Percentiles rank a stretch among this genome's conserved stretches.
Evolutionary conservation across 2,329 filamentous ascomycete genomes (phyloP).

Genomic region (Colletotrichum neosansevieriae): DNA sequence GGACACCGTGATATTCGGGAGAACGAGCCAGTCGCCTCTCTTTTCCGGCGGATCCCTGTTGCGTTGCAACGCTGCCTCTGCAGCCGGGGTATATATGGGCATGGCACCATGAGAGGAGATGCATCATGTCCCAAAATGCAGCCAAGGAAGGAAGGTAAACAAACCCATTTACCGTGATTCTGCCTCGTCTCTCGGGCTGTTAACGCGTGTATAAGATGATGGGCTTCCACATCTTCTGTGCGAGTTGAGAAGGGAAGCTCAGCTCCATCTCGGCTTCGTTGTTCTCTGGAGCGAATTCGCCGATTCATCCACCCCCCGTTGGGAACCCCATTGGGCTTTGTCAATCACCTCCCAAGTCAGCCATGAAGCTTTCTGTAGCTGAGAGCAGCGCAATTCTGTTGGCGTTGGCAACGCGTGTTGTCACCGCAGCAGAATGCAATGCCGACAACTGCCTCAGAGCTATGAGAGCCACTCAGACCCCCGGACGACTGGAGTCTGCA

Average conservation of each 20-base stretch:
- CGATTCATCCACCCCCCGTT: neutral
- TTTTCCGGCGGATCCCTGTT: neutral
- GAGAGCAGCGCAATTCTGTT: slow-evolving; percentile 9
- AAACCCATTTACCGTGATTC: neutral
- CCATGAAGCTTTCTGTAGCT: slow-evolving; percentile 10
- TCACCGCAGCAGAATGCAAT: slow-evolving; percentile 41
- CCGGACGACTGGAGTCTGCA: slow-evolving; percentile 47
- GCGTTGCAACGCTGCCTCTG: slow-evolving; percentile 9
- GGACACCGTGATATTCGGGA: neutral
- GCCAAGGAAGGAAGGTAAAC: slow-evolving; percentile 25
- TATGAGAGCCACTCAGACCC: slow-evolving; percentile 48
- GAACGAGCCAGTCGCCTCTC: neutral
- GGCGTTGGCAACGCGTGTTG: neutral
- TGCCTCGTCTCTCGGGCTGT: neutral
- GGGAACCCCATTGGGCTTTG: too few relatives aligned
- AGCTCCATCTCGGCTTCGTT: too few relatives aligned
- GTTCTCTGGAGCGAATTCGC: too few relatives aligned
- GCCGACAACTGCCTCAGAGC: slow-evolving; percentile 53
- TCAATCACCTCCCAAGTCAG: neutral
- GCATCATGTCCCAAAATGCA: slow-evolving; percentile 6
- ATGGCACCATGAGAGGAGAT: slow-evolving; percentile 1
- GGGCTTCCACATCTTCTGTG: too few relatives aligned
- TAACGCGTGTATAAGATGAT: neutral
- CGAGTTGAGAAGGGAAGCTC: too few relatives aligned
- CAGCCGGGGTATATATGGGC: slow-evolving; percentile 14